Conservation (phyloP, 2,329 filamentous ascomycete species). For the Alternaria panax region DNA sequence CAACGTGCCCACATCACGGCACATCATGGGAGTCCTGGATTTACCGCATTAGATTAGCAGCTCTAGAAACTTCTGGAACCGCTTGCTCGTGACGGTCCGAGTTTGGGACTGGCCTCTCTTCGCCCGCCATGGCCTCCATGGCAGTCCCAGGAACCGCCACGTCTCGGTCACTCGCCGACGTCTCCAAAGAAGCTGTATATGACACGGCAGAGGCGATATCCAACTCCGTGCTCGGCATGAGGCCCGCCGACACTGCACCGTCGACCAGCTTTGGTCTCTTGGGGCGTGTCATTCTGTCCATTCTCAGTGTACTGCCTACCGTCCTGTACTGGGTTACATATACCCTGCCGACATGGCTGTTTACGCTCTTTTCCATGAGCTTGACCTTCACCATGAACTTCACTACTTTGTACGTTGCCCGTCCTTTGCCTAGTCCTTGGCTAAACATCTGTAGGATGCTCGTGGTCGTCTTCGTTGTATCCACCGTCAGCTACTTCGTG, state of each 20-base stretch:
- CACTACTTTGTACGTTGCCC: slow-evolving; percentile 77
- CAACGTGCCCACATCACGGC: slow-evolving; percentile 31
- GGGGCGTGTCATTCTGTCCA: slow-evolving; percentile 58
- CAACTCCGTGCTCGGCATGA: slow-evolving; percentile 29
- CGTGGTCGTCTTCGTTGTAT: slow-evolving; percentile 77
- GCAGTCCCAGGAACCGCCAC: slow-evolving; percentile 29
- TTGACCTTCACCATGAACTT: slow-evolving; percentile 99
- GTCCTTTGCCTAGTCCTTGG: slow-evolving; percentile 25
- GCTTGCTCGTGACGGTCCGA: slow-evolving; percentile 15
- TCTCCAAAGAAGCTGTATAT: slow-evolving; percentile 18
- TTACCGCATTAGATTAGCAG: slow-evolving; percentile 12
- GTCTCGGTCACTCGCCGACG: slow-evolving; percentile 21
- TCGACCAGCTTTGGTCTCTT: slow-evolving; percentile 54
- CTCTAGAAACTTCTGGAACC: slow-evolving; percentile 2
- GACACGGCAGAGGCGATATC: slow-evolving; percentile 29
- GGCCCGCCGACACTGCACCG: slow-evolving; percentile 30
- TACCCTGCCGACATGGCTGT: slow-evolving; percentile 86
- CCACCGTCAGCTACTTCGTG: slow-evolving; percentile 91
- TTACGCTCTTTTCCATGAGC: slow-evolving; percentile 88
- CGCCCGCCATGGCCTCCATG: slow-evolving; percentile 31
- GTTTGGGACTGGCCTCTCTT: slow-evolving; percentile 2
- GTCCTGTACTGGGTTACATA: slow-evolving; percentile 81
- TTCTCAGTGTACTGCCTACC: slow-evolving; percentile 63
- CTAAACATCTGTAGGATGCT: slow-evolving; percentile 54
- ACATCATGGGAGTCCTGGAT: slow-evolving; percentile 27